Conservation (phyloP, 306 rosid genomes). For the Lathyrus tuberosus region DNA sequence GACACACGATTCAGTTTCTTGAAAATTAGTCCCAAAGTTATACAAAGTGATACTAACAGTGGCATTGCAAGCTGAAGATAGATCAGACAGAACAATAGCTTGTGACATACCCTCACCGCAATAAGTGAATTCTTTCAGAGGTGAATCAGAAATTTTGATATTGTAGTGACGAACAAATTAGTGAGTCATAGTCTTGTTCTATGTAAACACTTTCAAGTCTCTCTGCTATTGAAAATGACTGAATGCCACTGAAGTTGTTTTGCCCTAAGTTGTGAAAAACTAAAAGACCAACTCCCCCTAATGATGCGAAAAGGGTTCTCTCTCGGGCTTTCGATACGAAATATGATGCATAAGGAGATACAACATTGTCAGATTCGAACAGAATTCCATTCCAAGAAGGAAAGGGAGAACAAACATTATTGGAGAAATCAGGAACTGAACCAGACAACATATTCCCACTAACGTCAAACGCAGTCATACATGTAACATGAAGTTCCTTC, state of each 20-base stretch:
- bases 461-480: conserved; percentile 79
- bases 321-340: conserved; percentile 50
- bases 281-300: conserved; percentile 41
- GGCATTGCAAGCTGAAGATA: no score
- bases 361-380: conserved; percentile 27
- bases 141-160: no score
- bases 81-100: no score
- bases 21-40: no score
- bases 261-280: conserved; percentile 72
- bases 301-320: conserved; percentile 37
- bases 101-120: no score
- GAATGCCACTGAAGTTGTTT: conserved; percentile 65
- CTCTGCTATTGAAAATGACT: conserved; percentile 61
- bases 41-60: no score
- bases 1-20: no score
- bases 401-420: conserved; percentile 42
- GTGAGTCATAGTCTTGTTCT: no score
- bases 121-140: no score
- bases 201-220: no score
- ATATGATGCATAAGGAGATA: conserved; percentile 54
- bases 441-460: conserved; percentile 71
- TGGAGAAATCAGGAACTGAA: conserved; percentile 56
- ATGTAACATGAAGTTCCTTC: conserved; percentile 61
- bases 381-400: conserved; percentile 41
- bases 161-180: no score